Evolutionary conservation across 2,329 filamentous ascomycete species (phyloP), one percentile per base, ranked within the genome.

Genomic region (Mycosphaerelloides madeirae): DNA sequence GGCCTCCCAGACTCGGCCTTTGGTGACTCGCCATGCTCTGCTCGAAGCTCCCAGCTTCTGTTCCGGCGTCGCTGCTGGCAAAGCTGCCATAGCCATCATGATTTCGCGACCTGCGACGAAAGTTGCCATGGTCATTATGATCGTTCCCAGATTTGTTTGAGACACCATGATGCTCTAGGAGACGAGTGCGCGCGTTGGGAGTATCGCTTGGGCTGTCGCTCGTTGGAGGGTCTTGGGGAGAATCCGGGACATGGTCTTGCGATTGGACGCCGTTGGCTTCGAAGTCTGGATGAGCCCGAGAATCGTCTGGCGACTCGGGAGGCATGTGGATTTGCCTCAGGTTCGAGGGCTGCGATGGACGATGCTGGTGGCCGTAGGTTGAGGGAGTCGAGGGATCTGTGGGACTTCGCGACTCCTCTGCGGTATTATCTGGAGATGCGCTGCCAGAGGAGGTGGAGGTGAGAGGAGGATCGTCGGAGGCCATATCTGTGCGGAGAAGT

Each of bases 61-160:
- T 51, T 19, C 43, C 44, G 15, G 54, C 49, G 20, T 57, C 45
- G 22, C 48, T 57, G 20, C 54, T 59, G 19, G 55, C 55, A 20
- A 61, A 60, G 45, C 57, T 76, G 68, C 76, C 68, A 73, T 75
- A 70, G 42, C 67, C 70, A 42, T 66, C 63, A 3, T 75, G 73
- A 38, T 76, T 79, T 35, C 68, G 69, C 0, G 84, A 76, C 29
- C 80, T 72, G n/a, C n/a, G n/a, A n/a, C n/a, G n/a, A n/a, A n/a
- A 1, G 85, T 83, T 33, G 85, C 88, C 60, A 90, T 87, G 6
- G 29, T 37, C 20, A 22, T 29, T 18, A 8, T 25, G 29, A 33
- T 29, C 36, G 35, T 43, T 28, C 12, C 20, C 33, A n/a, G 22
- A 19, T 13, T 18, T 38, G 11, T 39, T 18, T 14, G 29, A 35